Evolutionary conservation across 352 stramenopile genomes (phyloP), one percentile per base, ranked within the genome.

Genomic region (Pythium aquatile): DNA sequence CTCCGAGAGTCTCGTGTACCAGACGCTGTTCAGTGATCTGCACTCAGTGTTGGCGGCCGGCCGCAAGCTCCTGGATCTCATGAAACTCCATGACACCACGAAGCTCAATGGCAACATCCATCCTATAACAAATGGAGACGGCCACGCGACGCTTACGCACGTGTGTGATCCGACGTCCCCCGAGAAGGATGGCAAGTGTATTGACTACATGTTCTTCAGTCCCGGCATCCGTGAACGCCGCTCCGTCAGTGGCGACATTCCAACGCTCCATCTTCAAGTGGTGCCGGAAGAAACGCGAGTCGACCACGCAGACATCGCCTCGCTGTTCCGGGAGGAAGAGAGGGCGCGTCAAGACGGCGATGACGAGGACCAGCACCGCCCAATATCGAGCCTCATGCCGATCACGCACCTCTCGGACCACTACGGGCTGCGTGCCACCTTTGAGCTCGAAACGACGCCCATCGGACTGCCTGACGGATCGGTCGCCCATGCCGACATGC

Each of bases 121-220:
- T 39, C 77, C 80, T 47, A 91, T 92, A 65, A 94, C 85, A 32
- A 94, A 94, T 59, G 85, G 81, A 47, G 79, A 94, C 54, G 85
- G 85, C 20, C 85, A 94, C 64, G 83, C 80, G 11, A 72, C 67
- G 61, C 77, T 94, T 24, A 52, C 78, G 11, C 85, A 92, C 60
- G 68, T 54, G 32, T 70, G 42, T 39, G 74, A 90, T 32, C 72
- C 81, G 32, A 52, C 76, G 9, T 78, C 71, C 1, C 70, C 54
- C 1, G 68, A 88, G 10, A 85, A 82, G 42, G 74, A 88, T 55
- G 85, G 85, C 72, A 94, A 94, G 59, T 94, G 85, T 66, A 94
- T 94, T 60, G 85, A 94, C 75, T 94, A 91, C 67, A 83, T 94
- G 73, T 92, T 94, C 60, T 88, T 88, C 68, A 79, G 81, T 46